Conservation (phyloP, 345 rosid genomes). For the Barbarea vulgaris region DNA sequence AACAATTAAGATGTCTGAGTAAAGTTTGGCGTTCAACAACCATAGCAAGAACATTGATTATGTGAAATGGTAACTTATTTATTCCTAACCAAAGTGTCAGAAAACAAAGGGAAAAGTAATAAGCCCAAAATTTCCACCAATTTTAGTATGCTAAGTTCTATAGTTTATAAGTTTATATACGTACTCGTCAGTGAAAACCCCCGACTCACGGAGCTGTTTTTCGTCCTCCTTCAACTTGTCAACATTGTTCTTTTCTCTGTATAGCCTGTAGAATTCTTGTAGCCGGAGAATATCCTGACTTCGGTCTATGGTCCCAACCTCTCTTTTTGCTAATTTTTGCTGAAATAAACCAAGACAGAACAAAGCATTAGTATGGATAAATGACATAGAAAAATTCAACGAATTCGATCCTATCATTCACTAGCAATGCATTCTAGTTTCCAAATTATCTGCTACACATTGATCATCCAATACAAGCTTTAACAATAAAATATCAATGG, state of each 20-base stretch:
- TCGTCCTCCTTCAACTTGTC: constrained; percentile 82
- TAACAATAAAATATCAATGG: not conserved
- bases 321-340: constrained; percentile 98
- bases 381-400: not conserved
- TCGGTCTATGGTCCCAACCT: constrained; percentile 83
- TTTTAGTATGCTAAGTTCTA: not conserved
- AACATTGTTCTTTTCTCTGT: constrained; percentile 77
- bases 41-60: not conserved
- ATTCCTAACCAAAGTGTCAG: not conserved
- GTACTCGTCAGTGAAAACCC: constrained; percentile 76
- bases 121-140: not conserved
- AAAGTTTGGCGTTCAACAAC: constrained; percentile 10
- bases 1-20: constrained; percentile 17
- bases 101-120: not conserved
- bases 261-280: constrained; percentile 81
- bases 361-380: constrained; percentile 1
- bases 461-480: not conserved
- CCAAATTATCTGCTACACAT: not conserved
- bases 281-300: constrained; percentile 80
- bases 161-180: constrained; percentile 38
- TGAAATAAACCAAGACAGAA: constrained; percentile 45
- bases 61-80: not conserved
- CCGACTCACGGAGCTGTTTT: constrained; percentile 77
- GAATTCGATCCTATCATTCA: not conserved
- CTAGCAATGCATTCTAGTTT: constrained; percentile 6